These are phyloP conservation scores for Lentinula sp. DNA, from an alignment of 768 basidiomycete species.

Conservation along the genomic window DNA sequence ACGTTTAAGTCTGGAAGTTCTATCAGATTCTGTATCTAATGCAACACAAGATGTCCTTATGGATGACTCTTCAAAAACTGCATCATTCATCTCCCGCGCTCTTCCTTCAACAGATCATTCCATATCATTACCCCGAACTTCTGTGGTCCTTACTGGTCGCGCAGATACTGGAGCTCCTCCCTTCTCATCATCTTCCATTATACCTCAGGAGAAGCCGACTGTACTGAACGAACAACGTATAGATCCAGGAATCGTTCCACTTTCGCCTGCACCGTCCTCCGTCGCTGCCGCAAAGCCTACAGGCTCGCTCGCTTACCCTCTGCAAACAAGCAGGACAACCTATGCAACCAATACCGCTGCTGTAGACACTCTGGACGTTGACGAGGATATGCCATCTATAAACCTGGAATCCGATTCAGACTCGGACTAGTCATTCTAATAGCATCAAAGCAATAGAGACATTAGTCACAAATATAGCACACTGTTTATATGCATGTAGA, in stretches of 20 bases:
- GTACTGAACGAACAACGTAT: not conserved
- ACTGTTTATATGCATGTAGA: not conserved
- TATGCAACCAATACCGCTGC: not conserved
- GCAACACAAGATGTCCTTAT: constrained; percentile 7
- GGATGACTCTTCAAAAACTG: not conserved
- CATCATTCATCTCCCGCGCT: not conserved
- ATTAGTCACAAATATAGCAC: not conserved
- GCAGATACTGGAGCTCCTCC: not conserved
- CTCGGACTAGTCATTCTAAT: constrained; percentile 19
- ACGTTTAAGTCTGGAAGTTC: constrained; percentile 27
- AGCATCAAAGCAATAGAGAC: not conserved
- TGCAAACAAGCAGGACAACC: not conserved
- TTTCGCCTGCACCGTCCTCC: not conserved
- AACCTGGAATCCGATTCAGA: constrained; percentile 81
- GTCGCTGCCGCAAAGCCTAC: not conserved
- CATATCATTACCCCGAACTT: not conserved
- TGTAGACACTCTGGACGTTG: constrained; percentile 36
- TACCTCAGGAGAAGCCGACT: not conserved
- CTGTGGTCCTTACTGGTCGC: not conserved
- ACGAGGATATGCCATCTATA: constrained; percentile 72
- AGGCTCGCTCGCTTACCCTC: not conserved
- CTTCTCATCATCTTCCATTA: not conserved
- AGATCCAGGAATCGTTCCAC: not conserved
- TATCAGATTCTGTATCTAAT: not conserved
- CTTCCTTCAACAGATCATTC: not conserved